These are phyloP conservation scores for Limonium bicolor DNA, from an alignment of 148 eudicot species.

Conservation along the genomic window DNA sequence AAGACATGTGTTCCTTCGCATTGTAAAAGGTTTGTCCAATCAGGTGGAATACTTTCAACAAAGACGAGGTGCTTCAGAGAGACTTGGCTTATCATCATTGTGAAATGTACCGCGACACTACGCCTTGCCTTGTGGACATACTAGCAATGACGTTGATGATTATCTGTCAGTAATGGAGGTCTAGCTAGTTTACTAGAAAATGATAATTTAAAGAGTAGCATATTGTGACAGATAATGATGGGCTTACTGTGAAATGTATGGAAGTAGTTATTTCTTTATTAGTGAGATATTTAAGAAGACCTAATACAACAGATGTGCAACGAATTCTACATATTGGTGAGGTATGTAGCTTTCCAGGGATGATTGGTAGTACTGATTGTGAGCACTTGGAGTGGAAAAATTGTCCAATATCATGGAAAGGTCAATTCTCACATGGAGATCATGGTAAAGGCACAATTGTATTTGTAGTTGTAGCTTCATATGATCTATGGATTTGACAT, in stretches of 20 bases:
- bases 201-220: no score
- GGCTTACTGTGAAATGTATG: neutral
- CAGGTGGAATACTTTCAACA: neutral
- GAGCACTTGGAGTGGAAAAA: neutral
- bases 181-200: neutral
- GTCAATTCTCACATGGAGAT: neutral
- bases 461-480: conserved; percentile 1
- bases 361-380: conserved; percentile 6
- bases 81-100: neutral
- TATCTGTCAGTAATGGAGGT: neutral
- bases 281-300: conserved; percentile 1
- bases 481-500: conserved; percentile 6
- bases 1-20: neutral
- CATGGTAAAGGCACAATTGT: neutral
- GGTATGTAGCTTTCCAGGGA: neutral
- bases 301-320: neutral
- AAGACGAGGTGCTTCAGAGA: neutral
- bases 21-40: neutral
- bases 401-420: conserved; percentile 1
- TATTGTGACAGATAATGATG: no score
- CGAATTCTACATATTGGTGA: neutral
- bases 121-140: neutral
- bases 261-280: neutral
- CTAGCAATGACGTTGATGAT: neutral
- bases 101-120: neutral